A percentile compares a stretch with the other conserved stretches of the same genome.
Conservation (phyloP, 2,329 filamentous ascomycete species). For the Phialophora verrucosa region DNA sequence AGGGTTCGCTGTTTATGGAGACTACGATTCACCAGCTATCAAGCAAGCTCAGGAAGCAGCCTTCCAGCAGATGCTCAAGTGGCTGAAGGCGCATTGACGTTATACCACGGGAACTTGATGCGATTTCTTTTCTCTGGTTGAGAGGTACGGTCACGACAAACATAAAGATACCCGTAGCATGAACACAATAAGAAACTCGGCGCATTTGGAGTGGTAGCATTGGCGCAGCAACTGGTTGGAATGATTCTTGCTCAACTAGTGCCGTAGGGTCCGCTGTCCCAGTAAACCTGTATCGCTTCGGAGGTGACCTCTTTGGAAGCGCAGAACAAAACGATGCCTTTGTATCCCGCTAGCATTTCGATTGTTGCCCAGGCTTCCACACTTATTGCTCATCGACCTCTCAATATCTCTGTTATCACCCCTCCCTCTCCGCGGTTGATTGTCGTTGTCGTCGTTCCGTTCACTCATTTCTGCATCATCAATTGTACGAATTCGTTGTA, state of each 20-base stretch:
- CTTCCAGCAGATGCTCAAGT: conserved; percentile 39
- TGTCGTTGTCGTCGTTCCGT: conserved; percentile 20
- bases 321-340: conserved; percentile 7
- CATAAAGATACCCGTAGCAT: conserved; percentile 15
- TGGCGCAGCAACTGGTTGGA: not conserved
- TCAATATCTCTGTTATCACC: conserved; percentile 8
- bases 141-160: not conserved
- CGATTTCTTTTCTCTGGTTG: not conserved
- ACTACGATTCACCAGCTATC: conserved; percentile 39
- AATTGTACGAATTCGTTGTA: conserved; percentile 94
- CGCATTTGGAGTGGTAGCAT: not conserved
- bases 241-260: conserved; percentile 6
- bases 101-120: not conserved
- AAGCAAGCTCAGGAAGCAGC: conserved; percentile 36
- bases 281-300: conserved; percentile 5
- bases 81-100: conserved; percentile 35
- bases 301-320: conserved; percentile 3
- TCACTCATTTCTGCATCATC: conserved; percentile 88
- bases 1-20: conserved; percentile 41
- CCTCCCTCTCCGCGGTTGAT: conserved; percentile 6
- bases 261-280: not conserved
- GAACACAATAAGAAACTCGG: not conserved
- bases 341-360: conserved; percentile 11
- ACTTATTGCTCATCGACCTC: conserved; percentile 1
- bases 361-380: not conserved